Conservation (phyloP, 106 monocot genomes). For the Cymbidium sinense region DNA sequence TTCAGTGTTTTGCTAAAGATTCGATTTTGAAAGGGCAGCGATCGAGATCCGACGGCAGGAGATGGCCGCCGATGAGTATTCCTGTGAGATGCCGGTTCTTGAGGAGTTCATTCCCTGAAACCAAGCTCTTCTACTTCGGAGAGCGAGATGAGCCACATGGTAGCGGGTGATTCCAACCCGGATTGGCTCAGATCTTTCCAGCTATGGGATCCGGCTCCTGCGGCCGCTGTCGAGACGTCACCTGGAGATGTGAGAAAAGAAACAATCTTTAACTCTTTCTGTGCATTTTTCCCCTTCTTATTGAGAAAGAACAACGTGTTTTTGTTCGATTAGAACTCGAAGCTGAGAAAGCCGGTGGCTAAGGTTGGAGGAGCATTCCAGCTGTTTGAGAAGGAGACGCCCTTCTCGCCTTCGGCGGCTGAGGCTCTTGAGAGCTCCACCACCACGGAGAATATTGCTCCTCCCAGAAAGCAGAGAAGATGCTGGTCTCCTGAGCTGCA, state of each 20-base stretch:
- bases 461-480: slow-evolving; percentile 22
- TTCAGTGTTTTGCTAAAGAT: neutral
- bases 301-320: neutral
- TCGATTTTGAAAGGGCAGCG: slow-evolving; percentile 9
- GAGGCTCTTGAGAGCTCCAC: slow-evolving; percentile 5
- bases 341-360: slow-evolving; percentile 1
- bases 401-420: too few relatives aligned
- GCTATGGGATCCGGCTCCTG: slow-evolving; percentile 18
- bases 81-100: slow-evolving; percentile 8
- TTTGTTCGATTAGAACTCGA: neutral
- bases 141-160: neutral
- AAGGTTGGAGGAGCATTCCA: slow-evolving; percentile 10
- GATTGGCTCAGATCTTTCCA: slow-evolving; percentile 40
- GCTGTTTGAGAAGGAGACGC: slow-evolving; percentile 12
- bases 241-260: slow-evolving; percentile 1
- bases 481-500: slow-evolving; percentile 48
- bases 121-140: slow-evolving; percentile 8
- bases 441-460: neutral
- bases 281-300: too few relatives aligned
- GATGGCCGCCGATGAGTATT: neutral
- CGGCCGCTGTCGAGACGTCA: neutral
- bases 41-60: slow-evolving; percentile 9
- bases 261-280: neutral
- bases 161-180: neutral
- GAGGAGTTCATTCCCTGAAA: slow-evolving; percentile 25